Evolutionary conservation across 768 basidiomycete species (phyloP), one percentile per base, ranked within the genome.

Genomic region (Leccinum aurantiacum): DNA sequence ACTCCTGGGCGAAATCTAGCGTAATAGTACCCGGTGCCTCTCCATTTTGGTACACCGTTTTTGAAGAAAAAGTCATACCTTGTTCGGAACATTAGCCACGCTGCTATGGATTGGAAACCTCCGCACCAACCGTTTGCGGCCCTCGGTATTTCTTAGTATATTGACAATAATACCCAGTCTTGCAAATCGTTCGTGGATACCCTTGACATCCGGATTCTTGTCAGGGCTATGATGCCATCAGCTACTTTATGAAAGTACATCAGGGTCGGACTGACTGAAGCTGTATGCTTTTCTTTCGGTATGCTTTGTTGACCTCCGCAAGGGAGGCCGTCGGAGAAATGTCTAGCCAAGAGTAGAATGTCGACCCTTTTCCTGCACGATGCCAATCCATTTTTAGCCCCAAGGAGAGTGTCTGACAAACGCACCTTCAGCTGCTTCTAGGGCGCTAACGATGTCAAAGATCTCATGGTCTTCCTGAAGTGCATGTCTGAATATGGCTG

Each of bases 11-110:
- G 84, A 81, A 91, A 99, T 55, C 97, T 87, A 31, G 92, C 86
- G 74, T 98, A 99, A 74, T 98, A 98, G 76, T 98, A 98, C 48
- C 93, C 92, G 33, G 92, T 94, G 15, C 95, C 96, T 64, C 95
- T 82, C 96, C 96, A 99, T 71, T 83, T 91, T 0, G 96, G 96
- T 4, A 99, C 94, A 22, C 96, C 96, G 63, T 98, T 98, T 76
- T 96, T 95, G 80, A 91, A 91, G 82, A 98, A 99, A 74, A 91
- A 91, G 73, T 93, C 90, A 63, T 93, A 93, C 65, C 92, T 92
- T 61, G 19, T 31, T 14, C 61, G 15, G 44, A 46, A 51, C 19
- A 53, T 61, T 35, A 61, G n/a, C 10, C 33, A n/a, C 54, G 38
- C 27, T 51, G 14, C n/a, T 11, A 46, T 25, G 33, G 53, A 53